phyloP scores from a whole-genome alignment of 1,139 yeast species.

The Suhomyces atakaporum region DNA sequence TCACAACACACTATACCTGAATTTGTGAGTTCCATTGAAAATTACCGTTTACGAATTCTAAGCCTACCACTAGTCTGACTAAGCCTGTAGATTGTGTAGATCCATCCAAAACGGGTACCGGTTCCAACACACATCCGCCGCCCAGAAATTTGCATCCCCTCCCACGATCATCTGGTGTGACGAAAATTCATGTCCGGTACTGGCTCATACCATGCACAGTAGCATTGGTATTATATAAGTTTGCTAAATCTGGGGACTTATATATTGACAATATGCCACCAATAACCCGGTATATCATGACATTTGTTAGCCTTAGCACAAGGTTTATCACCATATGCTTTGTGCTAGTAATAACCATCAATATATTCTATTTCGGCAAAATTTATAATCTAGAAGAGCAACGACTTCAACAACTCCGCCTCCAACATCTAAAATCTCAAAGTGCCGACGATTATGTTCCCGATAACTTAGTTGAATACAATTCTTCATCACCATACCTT shows the following conservation, averaged over 20 bases:
- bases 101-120: background rate
- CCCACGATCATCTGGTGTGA: background rate
- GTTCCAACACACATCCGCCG: too few species aligned
- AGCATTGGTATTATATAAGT: too few species aligned
- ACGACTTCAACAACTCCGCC: constrained; percentile 4
- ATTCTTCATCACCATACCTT: constrained; percentile 20
- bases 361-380: constrained; percentile 26
- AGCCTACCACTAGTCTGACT: too few species aligned
- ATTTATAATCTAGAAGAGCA: constrained; percentile 18
- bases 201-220: constrained; percentile 1
- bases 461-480: constrained; percentile 25
- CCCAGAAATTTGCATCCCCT: background rate
- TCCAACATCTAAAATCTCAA: constrained; percentile 22
- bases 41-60: too few species aligned
- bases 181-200: background rate
- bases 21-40: too few species aligned
- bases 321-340: constrained; percentile 20
- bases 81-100: too few species aligned
- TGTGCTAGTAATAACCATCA: constrained; percentile 24
- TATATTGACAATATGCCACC: background rate
- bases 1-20: too few species aligned
- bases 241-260: background rate
- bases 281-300: constrained; percentile 1
- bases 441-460: constrained; percentile 25
- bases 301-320: constrained; percentile 5